Percentiles rank a stretch among this genome's conserved stretches.
phyloP scores from a whole-genome alignment of 2,329 filamentous ascomycete genomes.

The Ascochyta rabiei region DNA sequence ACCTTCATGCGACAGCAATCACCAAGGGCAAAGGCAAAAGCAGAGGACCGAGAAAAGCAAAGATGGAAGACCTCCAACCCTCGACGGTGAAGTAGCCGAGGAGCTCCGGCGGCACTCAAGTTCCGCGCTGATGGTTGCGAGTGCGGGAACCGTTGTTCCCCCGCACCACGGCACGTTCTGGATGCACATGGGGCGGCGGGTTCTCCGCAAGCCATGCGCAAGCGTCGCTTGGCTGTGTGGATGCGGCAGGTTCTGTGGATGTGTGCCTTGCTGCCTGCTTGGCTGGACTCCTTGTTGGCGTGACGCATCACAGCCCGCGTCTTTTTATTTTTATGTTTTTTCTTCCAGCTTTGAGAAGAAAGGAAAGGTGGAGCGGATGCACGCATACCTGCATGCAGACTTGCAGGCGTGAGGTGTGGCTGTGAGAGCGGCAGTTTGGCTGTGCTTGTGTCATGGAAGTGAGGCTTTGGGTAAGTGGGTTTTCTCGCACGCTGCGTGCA shows the following conservation, averaged over 20 bases:
- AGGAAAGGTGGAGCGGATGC: background rate
- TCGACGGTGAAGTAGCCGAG: background rate
- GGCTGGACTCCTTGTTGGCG: background rate
- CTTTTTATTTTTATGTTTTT: background rate
- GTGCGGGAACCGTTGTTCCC: constrained; percentile 11
- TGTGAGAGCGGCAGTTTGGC: constrained; percentile 4
- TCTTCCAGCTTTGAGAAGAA: no score
- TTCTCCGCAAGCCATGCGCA: constrained; percentile 19
- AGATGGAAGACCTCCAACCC: background rate
- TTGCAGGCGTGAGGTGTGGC: background rate
- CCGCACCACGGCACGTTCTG: constrained; percentile 15
- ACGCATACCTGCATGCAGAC: background rate
- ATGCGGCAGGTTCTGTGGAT: background rate
- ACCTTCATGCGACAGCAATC: background rate
- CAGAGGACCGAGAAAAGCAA: background rate
- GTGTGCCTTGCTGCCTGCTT: constrained; percentile 8
- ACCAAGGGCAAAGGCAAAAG: background rate
- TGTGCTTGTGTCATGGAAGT: constrained; percentile 10
- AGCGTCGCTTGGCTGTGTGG: constrained; percentile 7
- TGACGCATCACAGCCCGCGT: background rate
- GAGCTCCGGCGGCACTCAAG: background rate
- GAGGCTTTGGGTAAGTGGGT: background rate
- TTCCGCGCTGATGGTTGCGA: constrained; percentile 8
- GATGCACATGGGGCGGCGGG: constrained; percentile 16
- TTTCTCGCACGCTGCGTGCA: no score